Percentiles rank a stretch among this genome's conserved stretches.
Evolutionary conservation across 495 filamentous ascomycete genomes (phyloP).

Genomic region (Hypomontagnella submonticulosa): DNA sequence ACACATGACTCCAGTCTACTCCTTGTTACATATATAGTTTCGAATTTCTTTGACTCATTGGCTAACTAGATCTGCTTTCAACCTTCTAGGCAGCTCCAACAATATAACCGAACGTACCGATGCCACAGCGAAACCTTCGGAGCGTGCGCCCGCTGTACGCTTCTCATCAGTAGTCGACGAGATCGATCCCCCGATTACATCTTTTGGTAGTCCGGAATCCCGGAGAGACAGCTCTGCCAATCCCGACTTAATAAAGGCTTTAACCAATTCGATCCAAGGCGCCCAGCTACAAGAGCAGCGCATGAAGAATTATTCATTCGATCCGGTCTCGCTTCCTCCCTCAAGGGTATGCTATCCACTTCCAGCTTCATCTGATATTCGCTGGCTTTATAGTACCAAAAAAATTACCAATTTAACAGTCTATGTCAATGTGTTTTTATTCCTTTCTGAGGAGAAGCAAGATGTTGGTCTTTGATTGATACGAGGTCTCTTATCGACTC

Average conservation of each 20-base stretch:
- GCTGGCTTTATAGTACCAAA: constrained; percentile 9
- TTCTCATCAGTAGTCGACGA: constrained; percentile 82
- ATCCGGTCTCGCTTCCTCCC: constrained; percentile 85
- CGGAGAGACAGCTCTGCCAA: constrained; percentile 59
- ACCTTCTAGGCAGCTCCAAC: constrained; percentile 41
- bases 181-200: constrained; percentile 66
- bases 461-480: constrained; percentile 7
- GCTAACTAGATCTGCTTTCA: constrained; percentile 34
- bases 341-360: constrained; percentile 74
- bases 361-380: constrained; percentile 18
- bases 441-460: not conserved
- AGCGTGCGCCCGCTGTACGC: constrained; percentile 69
- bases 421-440: not conserved
- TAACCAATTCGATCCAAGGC: constrained; percentile 77
- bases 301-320: constrained; percentile 86
- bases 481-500: not conserved
- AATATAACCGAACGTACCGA: constrained; percentile 38
- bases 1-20: not conserved
- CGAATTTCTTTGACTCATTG: constrained; percentile 16
- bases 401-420: not conserved
- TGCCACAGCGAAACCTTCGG: constrained; percentile 39
- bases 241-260: constrained; percentile 73
- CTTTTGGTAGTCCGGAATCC: constrained; percentile 43
- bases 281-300: constrained; percentile 81
- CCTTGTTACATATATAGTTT: not conserved